Conservation (phyloP, 768 basidiomycete species). For the Rhodotorula kratochvilovae region DNA sequence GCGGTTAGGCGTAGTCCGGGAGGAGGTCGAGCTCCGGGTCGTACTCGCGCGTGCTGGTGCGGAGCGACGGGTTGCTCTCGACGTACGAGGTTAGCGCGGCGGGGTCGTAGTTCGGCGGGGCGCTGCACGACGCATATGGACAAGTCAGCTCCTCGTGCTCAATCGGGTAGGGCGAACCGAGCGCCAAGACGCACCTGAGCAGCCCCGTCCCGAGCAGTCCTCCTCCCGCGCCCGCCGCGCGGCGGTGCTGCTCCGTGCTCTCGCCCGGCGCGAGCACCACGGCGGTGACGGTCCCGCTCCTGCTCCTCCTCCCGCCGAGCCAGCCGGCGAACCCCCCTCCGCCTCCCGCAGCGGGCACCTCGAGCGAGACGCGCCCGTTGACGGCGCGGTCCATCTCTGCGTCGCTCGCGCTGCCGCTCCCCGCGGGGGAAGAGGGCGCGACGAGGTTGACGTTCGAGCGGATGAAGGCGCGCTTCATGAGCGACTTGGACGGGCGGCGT, state of each 20-base stretch:
- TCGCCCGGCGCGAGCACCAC: constrained; percentile 1
- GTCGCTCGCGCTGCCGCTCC: neutral
- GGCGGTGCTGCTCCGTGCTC: constrained; percentile 3
- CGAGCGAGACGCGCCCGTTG: no score
- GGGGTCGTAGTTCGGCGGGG: constrained; percentile 26
- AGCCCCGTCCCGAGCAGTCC: constrained; percentile 19
- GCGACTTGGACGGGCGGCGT: constrained; percentile 12
- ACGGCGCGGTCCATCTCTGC: no score
- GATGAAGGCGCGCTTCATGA: constrained; percentile 18
- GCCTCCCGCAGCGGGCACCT: neutral
- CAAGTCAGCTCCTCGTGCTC: no score
- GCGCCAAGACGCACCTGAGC: constrained; percentile 8
- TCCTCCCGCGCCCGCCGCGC: constrained; percentile 18
- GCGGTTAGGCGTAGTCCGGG: neutral
- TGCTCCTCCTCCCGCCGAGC: constrained; percentile 5
- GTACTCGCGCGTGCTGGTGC: no score
- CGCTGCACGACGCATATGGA: neutral
- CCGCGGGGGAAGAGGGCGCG: neutral
- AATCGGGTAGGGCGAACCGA: no score
- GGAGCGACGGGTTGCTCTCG: neutral
- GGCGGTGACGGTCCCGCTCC: constrained; percentile 8
- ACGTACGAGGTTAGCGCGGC: constrained; percentile 13
- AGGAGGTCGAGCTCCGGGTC: neutral
- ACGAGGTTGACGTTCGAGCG: no score
- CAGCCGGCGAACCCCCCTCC: neutral